These are phyloP conservation scores for Hansenula sp. DNA, from an alignment of 1,139 yeast genomes.

Conservation along the genomic window DNA sequence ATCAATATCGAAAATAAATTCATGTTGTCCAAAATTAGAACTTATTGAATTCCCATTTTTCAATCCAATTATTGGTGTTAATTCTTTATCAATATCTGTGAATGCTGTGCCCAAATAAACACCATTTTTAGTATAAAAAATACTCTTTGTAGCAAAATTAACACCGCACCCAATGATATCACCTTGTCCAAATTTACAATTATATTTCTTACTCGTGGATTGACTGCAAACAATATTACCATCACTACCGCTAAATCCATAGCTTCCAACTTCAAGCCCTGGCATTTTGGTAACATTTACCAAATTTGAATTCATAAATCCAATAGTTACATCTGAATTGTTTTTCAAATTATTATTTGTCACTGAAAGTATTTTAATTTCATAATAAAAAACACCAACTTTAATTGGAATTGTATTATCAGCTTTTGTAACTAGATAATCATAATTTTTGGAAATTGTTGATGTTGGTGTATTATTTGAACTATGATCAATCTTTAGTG, in stretches of 20 bases:
- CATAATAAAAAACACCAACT: constrained; percentile 54
- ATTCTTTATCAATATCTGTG: constrained; percentile 32
- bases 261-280: constrained; percentile 45
- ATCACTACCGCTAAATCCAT: constrained; percentile 58
- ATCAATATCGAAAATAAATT: constrained; percentile 70
- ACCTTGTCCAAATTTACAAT: constrained; percentile 45
- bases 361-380: constrained; percentile 36
- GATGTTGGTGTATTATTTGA: constrained; percentile 17
- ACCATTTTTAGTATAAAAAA: constrained; percentile 85
- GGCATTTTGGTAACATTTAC: constrained; percentile 18
- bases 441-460: constrained; percentile 24
- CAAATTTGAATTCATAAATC: constrained; percentile 29
- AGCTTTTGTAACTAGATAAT: constrained; percentile 37
- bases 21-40: constrained; percentile 69
- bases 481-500: constrained; percentile 27
- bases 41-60: constrained; percentile 44
- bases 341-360: constrained; percentile 32
- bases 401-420: constrained; percentile 37
- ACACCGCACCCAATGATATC: constrained; percentile 87
- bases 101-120: constrained; percentile 53
- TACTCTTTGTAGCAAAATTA: constrained; percentile 56
- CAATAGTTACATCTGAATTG: constrained; percentile 39
- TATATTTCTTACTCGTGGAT: constrained; percentile 31
- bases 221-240: constrained; percentile 46
- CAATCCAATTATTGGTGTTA: constrained; percentile 50